Evolutionary conservation across 106 monocot genomes (phyloP).

Genomic region (Dioscorea zingiberensis): DNA sequence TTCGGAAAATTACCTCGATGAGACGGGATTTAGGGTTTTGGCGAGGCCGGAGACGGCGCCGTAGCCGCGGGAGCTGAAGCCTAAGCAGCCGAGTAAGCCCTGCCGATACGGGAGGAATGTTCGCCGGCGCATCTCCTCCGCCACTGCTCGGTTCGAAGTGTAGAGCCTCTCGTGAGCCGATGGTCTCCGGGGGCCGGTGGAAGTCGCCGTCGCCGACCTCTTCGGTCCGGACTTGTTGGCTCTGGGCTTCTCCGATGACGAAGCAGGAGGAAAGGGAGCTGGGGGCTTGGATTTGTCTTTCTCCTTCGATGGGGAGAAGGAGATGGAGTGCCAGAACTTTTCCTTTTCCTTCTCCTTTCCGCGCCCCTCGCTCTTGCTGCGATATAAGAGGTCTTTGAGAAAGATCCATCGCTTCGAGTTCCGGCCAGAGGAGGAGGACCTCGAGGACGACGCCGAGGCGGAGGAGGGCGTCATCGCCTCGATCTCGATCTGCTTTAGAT

Average conservation of each 20-base stretch:
- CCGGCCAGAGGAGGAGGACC: conserved; percentile 56
- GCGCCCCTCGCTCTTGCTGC: conserved; percentile 92
- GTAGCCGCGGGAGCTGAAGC: conserved; percentile 79
- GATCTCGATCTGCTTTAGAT: conserved; percentile 5
- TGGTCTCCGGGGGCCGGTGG: conserved; percentile 2
- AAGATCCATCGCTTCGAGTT: conserved; percentile 89
- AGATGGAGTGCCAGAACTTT: conserved; percentile 69
- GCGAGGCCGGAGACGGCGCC: conserved; percentile 82
- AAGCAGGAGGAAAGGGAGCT: background rate
- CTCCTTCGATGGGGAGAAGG: conserved; percentile 30
- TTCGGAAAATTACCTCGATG: conserved; percentile 40
- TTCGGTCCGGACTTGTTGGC: background rate
- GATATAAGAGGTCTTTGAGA: conserved; percentile 85
- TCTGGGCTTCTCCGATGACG: conserved; percentile 3
- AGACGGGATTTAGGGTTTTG: conserved; percentile 70
- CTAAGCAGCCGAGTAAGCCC: conserved; percentile 88
- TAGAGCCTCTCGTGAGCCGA: conserved; percentile 91
- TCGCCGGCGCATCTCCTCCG: conserved; percentile 85
- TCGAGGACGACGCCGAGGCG: conserved; percentile 31
- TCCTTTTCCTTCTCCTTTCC: conserved; percentile 54
- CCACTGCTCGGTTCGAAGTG: conserved; percentile 82
- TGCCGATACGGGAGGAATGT: conserved; percentile 94
- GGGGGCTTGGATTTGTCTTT: conserved; percentile 9
- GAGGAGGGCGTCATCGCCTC: conserved; percentile 27
- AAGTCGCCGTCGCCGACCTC: too few relatives aligned